phyloP scores from a whole-genome alignment of 2,329 filamentous ascomycete species.

The Cytospora mali region DNA sequence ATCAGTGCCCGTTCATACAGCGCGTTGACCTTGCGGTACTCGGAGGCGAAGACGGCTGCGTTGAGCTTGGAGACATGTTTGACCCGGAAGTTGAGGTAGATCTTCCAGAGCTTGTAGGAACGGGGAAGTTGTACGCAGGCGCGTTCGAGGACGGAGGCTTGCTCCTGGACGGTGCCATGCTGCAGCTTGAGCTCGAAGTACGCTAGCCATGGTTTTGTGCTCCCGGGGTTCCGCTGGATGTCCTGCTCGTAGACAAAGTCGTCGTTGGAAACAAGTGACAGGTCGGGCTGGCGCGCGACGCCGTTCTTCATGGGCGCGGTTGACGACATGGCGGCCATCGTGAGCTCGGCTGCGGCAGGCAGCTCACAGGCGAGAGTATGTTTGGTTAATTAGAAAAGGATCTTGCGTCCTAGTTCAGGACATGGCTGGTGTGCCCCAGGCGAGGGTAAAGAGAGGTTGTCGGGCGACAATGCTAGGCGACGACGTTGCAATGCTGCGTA shows the following conservation, averaged over 20 bases:
- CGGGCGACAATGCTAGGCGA: background rate
- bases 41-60: constrained; percentile 73
- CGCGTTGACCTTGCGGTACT: constrained; percentile 92
- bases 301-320: constrained; percentile 26
- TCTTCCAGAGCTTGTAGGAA: constrained; percentile 98
- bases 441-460: constrained; percentile 9
- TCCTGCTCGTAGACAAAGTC: constrained; percentile 98
- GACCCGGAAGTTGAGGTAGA: constrained; percentile 85
- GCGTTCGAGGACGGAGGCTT: constrained; percentile 84
- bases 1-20: constrained; percentile 92
- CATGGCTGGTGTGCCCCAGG: constrained; percentile 21
- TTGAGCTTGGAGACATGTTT: constrained; percentile 83
- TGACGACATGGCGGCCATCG: constrained; percentile 28
- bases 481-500: constrained; percentile 17
- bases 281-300: constrained; percentile 27
- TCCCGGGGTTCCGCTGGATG: constrained; percentile 80
- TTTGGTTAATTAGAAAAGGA: constrained; percentile 3
- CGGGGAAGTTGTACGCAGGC: constrained; percentile 87
- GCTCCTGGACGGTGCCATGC: constrained; percentile 82
- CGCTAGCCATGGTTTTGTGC: constrained; percentile 90
- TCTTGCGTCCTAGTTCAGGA: constrained; percentile 14
- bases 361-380: constrained; percentile 12
- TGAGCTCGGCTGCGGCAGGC: constrained; percentile 9
- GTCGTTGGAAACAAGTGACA: constrained; percentile 60
- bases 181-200: constrained; percentile 91